These are phyloP conservation scores for Akanthomyces dipterigenus DNA, from an alignment of 2,329 filamentous ascomycete species.

Conservation along the genomic window DNA sequence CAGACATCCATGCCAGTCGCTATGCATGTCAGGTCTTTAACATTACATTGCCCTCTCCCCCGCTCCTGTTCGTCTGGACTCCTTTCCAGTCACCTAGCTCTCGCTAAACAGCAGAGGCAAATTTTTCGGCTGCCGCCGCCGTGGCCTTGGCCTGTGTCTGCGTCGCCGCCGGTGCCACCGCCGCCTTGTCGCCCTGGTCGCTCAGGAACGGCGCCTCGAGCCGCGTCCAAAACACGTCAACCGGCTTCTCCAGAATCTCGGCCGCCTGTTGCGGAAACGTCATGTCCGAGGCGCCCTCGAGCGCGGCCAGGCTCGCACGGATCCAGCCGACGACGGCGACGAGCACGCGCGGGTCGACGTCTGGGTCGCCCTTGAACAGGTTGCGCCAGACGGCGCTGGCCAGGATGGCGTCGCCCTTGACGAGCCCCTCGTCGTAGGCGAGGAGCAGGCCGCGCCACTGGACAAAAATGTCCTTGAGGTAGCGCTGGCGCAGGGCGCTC, in stretches of 20 bases:
- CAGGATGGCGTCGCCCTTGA: slow-evolving; percentile 69
- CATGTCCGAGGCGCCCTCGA: slow-evolving; percentile 45
- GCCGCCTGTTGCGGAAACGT: slow-evolving; percentile 25
- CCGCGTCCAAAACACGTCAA: slow-evolving; percentile 38
- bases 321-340: slow-evolving; percentile 53
- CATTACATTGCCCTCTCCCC: not conserved
- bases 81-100: not conserved
- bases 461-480: slow-evolving; percentile 82
- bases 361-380: slow-evolving; percentile 66
- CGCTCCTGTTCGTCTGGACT: not conserved
- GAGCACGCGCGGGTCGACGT: slow-evolving; percentile 43
- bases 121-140: not conserved
- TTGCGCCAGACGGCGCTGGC: slow-evolving; percentile 89
- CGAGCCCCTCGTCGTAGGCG: slow-evolving; percentile 76
- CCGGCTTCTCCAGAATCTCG: slow-evolving; percentile 29
- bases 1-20: slow-evolving; percentile 13
- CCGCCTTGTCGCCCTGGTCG: slow-evolving; percentile 17
- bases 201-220: slow-evolving; percentile 33
- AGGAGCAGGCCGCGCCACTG: slow-evolving; percentile 86
- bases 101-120: not conserved
- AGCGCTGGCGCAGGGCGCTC: slow-evolving; percentile 52
- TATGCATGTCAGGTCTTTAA: not conserved
- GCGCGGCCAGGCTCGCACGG: slow-evolving; percentile 37
- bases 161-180: not conserved
- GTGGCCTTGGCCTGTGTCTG: slow-evolving; percentile 1